A percentile compares a stretch with the other conserved stretches of the same genome.
phyloP scores from a whole-genome alignment of 768 basidiomycete species.

The Hirschioporus abietinus region DNA sequence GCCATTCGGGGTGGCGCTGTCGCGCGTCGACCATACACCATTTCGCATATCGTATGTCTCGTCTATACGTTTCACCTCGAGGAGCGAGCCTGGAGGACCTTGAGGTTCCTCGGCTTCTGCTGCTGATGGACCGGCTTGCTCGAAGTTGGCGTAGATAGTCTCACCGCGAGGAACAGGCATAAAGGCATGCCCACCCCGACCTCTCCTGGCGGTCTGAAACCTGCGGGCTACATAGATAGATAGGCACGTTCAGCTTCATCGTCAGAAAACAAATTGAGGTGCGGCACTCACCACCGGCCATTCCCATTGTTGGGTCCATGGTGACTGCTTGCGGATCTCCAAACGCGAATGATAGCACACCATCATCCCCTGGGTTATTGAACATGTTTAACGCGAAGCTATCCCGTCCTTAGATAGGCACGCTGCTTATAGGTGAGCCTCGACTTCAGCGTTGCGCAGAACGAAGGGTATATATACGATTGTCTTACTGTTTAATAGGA shows the following conservation, averaged over 20 bases:
- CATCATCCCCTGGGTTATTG: too few relatives aligned
- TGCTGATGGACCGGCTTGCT: not conserved
- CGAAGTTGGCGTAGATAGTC: not conserved
- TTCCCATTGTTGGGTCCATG: too few relatives aligned
- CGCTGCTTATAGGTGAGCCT: too few relatives aligned
- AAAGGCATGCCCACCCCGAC: not conserved
- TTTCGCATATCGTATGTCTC: conserved; percentile 18
- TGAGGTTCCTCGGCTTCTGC: conserved; percentile 8
- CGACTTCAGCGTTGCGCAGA: not conserved
- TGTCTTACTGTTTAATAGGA: not conserved
- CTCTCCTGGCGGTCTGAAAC: too few relatives aligned
- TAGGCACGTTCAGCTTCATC: too few relatives aligned
- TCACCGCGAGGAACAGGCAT: not conserved
- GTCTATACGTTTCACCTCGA: conserved; percentile 21
- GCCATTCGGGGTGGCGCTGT: not conserved
- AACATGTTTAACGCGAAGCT: too few relatives aligned
- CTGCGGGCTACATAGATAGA: too few relatives aligned
- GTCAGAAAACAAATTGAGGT: too few relatives aligned
- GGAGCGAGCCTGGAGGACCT: conserved; percentile 17
- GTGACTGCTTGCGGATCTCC: too few relatives aligned
- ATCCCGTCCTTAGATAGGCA: too few relatives aligned
- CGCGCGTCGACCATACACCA: conserved; percentile 18
- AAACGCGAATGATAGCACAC: too few relatives aligned
- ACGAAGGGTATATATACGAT: not conserved
- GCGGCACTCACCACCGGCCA: too few relatives aligned